Conservation (phyloP, 257 asterid genomes). For the Fraxinus pennsylvanica region DNA sequence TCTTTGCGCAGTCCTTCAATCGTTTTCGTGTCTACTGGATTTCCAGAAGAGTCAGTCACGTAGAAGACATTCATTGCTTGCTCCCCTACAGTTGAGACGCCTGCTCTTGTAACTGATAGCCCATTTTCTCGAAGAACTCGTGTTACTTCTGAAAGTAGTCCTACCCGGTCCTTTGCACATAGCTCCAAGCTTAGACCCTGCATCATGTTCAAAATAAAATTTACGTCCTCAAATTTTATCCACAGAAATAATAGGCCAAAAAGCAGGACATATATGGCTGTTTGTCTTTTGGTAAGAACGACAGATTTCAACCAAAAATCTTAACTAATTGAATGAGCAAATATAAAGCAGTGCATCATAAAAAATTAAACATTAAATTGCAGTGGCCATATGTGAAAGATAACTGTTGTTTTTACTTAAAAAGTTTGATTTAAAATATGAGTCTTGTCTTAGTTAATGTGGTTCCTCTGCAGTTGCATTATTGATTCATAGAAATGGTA, state of each 20-base stretch:
- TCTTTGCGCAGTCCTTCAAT: conserved; percentile 72
- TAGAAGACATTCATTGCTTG: conserved; percentile 79
- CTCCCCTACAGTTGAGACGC: conserved; percentile 83
- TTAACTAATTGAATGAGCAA: too few relatives aligned
- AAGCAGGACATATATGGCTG: neutral
- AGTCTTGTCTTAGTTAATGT: too few relatives aligned
- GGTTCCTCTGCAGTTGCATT: too few relatives aligned
- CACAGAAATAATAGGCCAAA: neutral
- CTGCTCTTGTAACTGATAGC: conserved; percentile 85
- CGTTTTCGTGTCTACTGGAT: conserved; percentile 66
- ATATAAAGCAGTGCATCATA: too few relatives aligned
- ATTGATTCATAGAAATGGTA: too few relatives aligned
- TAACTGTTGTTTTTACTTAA: too few relatives aligned
- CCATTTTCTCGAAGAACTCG: conserved; percentile 86
- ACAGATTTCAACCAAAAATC: too few relatives aligned
- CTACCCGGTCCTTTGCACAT: conserved; percentile 95
- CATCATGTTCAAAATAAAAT: conserved; percentile 2
- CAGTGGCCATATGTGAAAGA: too few relatives aligned
- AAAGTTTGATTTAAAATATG: too few relatives aligned
- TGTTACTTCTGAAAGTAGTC: conserved; percentile 84
- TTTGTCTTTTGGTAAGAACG: too few relatives aligned
- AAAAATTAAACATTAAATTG: too few relatives aligned
- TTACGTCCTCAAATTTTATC: neutral
- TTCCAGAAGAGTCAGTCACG: conserved; percentile 82
- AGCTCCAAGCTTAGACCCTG: conserved; percentile 88